phyloP scores from a whole-genome alignment of 495 filamentous ascomycete genomes.

The Cercophora scortea region DNA sequence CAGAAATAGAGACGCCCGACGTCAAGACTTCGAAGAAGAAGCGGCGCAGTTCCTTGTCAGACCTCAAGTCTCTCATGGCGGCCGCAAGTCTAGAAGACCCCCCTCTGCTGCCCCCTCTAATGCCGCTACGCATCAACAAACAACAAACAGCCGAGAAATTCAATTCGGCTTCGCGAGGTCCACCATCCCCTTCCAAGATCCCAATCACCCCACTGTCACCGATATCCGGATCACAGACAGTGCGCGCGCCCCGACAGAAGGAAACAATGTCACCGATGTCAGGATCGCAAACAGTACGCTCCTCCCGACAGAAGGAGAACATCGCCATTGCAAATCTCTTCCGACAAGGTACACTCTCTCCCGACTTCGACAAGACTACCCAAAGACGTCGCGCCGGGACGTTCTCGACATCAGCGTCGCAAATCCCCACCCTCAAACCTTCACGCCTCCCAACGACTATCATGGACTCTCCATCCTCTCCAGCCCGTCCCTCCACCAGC shows the following conservation, averaged over 20 bases:
- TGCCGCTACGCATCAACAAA: constrained; percentile 42
- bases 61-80: constrained; percentile 60
- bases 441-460: constrained; percentile 17
- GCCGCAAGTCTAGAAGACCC: constrained; percentile 36
- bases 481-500: constrained; percentile 26
- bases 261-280: too few relatives aligned
- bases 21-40: constrained; percentile 57
- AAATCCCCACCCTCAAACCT: constrained; percentile 37
- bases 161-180: constrained; percentile 31
- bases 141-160: constrained; percentile 54
- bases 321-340: constrained; percentile 11
- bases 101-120: constrained; percentile 12
- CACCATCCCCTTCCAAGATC: constrained; percentile 32
- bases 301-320: constrained; percentile 37
- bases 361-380: not conserved
- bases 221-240: not conserved
- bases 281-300: not conserved
- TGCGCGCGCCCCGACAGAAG: constrained; percentile 31
- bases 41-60: constrained; percentile 84
- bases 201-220: constrained; percentile 32
- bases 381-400: too few relatives aligned
- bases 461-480: constrained; percentile 12
- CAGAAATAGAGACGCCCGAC: constrained; percentile 31
- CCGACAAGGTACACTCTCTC: constrained; percentile 2
- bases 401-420: constrained; percentile 16